Conservation (phyloP, 768 basidiomycete genomes). For the Pleurotus sapidus region DNA sequence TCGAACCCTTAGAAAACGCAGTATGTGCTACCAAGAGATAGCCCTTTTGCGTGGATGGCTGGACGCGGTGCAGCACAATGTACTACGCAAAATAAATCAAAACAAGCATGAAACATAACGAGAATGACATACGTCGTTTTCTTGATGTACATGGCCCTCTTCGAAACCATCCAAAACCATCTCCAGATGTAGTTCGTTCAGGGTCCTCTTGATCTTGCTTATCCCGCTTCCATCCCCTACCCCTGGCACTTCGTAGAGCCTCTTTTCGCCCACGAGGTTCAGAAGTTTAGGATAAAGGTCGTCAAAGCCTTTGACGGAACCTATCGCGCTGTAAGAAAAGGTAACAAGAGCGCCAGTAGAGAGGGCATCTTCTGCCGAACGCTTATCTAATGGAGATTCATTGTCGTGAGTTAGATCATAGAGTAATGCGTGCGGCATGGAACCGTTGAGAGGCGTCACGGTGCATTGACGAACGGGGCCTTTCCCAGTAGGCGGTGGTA, state of each 20-base stretch:
- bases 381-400: conserved; percentile 86
- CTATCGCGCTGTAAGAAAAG: conserved; percentile 85
- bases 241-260: conserved; percentile 71
- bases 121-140: conserved; percentile 74
- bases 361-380: conserved; percentile 93
- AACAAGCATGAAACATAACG: neutral
- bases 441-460: conserved; percentile 82
- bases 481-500: conserved; percentile 79
- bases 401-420: conserved; percentile 99
- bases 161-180: conserved; percentile 85
- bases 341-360: conserved; percentile 91
- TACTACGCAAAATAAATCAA: conserved; percentile 51
- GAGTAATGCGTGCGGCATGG: conserved; percentile 86
- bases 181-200: conserved; percentile 89
- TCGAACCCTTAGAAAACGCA: conserved; percentile 81
- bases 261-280: conserved; percentile 81
- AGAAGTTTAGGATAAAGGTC: conserved; percentile 95
- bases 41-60: conserved; percentile 87
- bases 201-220: conserved; percentile 57
- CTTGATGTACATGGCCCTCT: conserved; percentile 96
- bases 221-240: conserved; percentile 56
- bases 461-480: conserved; percentile 73
- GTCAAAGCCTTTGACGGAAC: conserved; percentile 96
- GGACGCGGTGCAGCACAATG: conserved; percentile 89
- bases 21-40: conserved; percentile 92